These are phyloP conservation scores for Fusarium nelsonii DNA, from an alignment of 2,329 filamentous ascomycete species.

Conservation along the genomic window DNA sequence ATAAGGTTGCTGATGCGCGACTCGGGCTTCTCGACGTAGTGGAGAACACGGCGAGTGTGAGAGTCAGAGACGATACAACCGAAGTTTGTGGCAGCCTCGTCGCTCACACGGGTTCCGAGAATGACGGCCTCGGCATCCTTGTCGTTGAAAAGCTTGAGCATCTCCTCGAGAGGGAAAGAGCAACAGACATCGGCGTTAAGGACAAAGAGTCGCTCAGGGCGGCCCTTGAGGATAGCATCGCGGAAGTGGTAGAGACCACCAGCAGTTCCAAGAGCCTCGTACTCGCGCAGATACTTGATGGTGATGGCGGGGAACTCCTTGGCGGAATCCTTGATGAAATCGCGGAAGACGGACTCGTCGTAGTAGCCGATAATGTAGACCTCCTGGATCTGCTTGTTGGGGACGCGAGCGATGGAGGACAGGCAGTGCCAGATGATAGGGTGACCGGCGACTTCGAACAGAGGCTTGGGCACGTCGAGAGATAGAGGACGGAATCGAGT, in stretches of 20 bases:
- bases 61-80: constrained; percentile 97
- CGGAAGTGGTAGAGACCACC: constrained; percentile 99
- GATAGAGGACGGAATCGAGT: constrained; percentile 95
- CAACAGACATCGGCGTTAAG: constrained; percentile 99
- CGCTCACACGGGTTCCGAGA: constrained; percentile 88
- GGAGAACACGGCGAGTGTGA: constrained; percentile 93
- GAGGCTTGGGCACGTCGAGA: constrained; percentile 96
- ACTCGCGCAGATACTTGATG: constrained; percentile 97
- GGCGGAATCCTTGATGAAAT: constrained; percentile 94
- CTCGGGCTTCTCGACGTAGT: constrained; percentile 99
- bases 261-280: constrained; percentile 94
- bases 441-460: constrained; percentile 98
- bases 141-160: constrained; percentile 94
- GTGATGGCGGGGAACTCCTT: constrained; percentile 85
- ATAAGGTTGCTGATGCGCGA: constrained; percentile 98
- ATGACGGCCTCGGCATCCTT: constrained; percentile 98
- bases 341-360: constrained; percentile 94
- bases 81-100: constrained; percentile 94
- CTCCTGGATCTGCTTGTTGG: constrained; percentile 83
- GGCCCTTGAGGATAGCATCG: constrained; percentile 96
- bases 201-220: constrained; percentile 95
- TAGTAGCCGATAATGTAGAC: constrained; percentile 99
- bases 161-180: constrained; percentile 94
- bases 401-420: constrained; percentile 88
- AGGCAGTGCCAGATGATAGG: constrained; percentile 99